Evolutionary conservation across 495 filamentous ascomycete species (phyloP).

Genomic region (Aspergillus sclerotiicarbonarius): DNA sequence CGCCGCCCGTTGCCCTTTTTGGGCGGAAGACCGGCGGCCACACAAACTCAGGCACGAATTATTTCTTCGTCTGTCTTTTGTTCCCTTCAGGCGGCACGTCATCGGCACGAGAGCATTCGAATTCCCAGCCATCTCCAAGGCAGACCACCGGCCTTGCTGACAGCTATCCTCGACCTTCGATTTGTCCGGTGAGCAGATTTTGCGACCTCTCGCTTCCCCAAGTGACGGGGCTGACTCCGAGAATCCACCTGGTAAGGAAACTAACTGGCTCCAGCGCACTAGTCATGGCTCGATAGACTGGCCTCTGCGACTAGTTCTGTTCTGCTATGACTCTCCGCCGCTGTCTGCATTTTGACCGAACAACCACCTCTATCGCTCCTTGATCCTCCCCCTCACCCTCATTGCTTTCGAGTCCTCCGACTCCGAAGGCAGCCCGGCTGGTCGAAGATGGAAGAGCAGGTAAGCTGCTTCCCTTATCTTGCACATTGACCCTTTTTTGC

Average conservation of each 20-base stretch:
- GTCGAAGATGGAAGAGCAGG: constrained; percentile 54
- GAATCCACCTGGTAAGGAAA: background rate
- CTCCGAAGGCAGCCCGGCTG: constrained; percentile 42
- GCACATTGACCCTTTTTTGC: background rate
- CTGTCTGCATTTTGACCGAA: constrained; percentile 19
- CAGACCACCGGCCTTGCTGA: background rate
- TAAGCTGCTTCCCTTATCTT: constrained; percentile 20
- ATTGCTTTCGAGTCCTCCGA: constrained; percentile 26
- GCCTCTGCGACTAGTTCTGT: constrained; percentile 8
- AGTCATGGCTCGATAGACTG: constrained; percentile 21
- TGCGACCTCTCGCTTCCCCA: background rate
- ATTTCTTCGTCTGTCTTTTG: background rate
- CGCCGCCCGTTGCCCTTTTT: constrained; percentile 4
- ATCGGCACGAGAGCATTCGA: background rate
- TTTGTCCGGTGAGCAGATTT: background rate
- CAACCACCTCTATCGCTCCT: constrained; percentile 9
- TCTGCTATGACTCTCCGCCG: constrained; percentile 21
- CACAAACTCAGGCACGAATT: constrained; percentile 3
- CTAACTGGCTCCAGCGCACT: constrained; percentile 11
- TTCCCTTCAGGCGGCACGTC: background rate
- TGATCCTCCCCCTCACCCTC: constrained; percentile 5
- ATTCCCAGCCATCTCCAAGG: background rate
- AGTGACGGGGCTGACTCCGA: background rate
- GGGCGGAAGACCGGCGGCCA: constrained; percentile 1
- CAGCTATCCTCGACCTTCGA: background rate